A percentile compares a stretch with the other conserved stretches of the same genome.
Evolutionary conservation across 371 early-diverging fungal species (phyloP).

Genomic region (Rhizopus microsporus): DNA sequence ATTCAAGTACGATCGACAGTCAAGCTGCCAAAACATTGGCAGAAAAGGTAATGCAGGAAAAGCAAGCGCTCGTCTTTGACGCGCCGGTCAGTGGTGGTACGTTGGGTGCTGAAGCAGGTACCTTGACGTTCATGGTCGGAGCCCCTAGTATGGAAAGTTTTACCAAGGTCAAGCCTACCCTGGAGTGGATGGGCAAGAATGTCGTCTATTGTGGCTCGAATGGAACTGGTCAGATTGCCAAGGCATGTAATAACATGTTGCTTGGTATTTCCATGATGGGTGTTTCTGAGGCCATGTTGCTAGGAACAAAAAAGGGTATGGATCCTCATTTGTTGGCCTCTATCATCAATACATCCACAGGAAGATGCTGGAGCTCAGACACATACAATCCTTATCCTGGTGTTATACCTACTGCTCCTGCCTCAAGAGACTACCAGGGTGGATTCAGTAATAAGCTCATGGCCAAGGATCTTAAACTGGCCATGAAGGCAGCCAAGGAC

Average conservation of each 20-base stretch:
- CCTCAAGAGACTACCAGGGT: conserved; percentile 83
- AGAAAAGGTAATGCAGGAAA: conserved; percentile 34
- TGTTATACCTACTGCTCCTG: conserved; percentile 80
- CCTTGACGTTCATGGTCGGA: conserved; percentile 98
- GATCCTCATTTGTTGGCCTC: conserved; percentile 82
- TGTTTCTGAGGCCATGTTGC: conserved; percentile 88
- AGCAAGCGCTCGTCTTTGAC: conserved; percentile 76
- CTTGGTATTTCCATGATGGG: conserved; percentile 94
- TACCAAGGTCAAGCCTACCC: conserved; percentile 63
- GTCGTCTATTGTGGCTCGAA: conserved; percentile 88
- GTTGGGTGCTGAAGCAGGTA: conserved; percentile 88
- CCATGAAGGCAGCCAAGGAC: conserved; percentile 86
- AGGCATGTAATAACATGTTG: conserved; percentile 97
- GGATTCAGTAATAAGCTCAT: conserved; percentile 91
- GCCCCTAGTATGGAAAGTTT: conserved; percentile 60
- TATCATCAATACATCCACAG: conserved; percentile 89
- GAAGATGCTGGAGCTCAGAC: conserved; percentile 92
- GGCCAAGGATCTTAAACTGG: conserved; percentile 94
- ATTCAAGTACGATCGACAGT: conserved; percentile 93
- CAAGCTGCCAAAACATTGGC: conserved; percentile 70
- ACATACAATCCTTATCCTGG: conserved; percentile 92
- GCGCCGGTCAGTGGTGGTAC: conserved; percentile 97
- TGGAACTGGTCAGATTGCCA: conserved; percentile 93
- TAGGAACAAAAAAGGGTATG: conserved; percentile 88
- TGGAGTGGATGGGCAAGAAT: conserved; percentile 90